Evolutionary conservation across 2,329 filamentous ascomycete species (phyloP).

Genomic region (Emydomyces testavorans): DNA sequence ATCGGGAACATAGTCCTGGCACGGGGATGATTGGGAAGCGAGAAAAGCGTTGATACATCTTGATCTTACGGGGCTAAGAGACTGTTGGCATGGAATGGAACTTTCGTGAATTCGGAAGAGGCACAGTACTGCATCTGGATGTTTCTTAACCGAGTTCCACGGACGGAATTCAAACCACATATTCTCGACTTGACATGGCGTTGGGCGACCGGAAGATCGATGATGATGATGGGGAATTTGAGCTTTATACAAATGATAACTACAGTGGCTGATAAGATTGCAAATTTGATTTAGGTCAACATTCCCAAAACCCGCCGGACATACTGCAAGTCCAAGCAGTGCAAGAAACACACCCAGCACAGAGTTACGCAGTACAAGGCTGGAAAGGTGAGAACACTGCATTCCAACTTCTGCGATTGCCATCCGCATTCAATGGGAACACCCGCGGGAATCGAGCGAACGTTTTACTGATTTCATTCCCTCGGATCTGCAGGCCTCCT

Average conservation of each 20-base stretch:
- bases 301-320: conserved; percentile 95
- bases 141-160: too few species aligned
- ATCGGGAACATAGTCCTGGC: not conserved
- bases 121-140: too few species aligned
- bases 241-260: not conserved
- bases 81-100: not conserved
- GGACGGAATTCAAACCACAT: too few species aligned
- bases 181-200: not conserved
- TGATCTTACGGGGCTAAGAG: too few species aligned
- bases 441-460: not conserved
- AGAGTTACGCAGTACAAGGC: conserved; percentile 96
- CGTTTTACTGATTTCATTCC: not conserved
- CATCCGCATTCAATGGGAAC: not conserved
- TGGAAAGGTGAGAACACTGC: conserved; percentile 55
- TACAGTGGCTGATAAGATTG: not conserved
- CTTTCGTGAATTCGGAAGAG: too few species aligned
- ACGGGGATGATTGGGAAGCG: not conserved
- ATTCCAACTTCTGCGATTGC: not conserved
- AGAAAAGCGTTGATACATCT: not conserved
- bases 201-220: not conserved
- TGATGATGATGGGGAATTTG: not conserved
- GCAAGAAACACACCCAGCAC: conserved; percentile 85
- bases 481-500: conserved; percentile 54
- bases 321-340: conserved; percentile 94
- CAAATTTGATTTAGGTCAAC: conserved; percentile 59